Evolutionary conservation across 768 basidiomycete species (phyloP), one percentile per base, ranked within the genome.

Genomic region (Holtermannia corniformis): DNA sequence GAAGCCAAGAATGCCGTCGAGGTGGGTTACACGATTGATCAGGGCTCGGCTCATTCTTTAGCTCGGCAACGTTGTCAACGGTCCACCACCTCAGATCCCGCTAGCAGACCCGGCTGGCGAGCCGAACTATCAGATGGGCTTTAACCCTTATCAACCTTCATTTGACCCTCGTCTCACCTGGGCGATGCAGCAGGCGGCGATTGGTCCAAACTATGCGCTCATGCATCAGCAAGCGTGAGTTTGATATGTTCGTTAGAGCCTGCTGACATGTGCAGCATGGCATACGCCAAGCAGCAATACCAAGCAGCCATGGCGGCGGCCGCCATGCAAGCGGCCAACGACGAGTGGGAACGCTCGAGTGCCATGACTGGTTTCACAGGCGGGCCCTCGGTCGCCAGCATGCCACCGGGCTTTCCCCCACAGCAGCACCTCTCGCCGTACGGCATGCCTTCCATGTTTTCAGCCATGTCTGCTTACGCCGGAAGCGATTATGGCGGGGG

Each of bases 221-320:
- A 87, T 86, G 16, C 88, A 91, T 68, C 87, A 90, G 67, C 86
- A 87, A 53, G 88, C 88, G 57, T 58, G 42, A 54, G 57, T 58
- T 12, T 22, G 5, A 11, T n/a, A n/a, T n/a, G 3, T 19, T 27
- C 1, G 11, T n/a, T n/a, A n/a, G 32, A 7, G 32, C 32, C 7
- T 7, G 4, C 41, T 41, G 20, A 10, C 14, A 20, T 42, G 21
- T 16, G 10, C 32, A 58, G 57, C 2, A 86, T 91, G 80, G 75
- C 87, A 74, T 73, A 78, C 51, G 88, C 88, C 49, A 90, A 90
- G 71, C 88, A 90, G 70, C 82, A 87, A 3, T 91, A 87, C 65
- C 88, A 90, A 71, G 81, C 85, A 76, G 85, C 88, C 2, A 84
- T 91, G 41, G 88, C 88, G 4, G 88, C 88, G 70, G 88, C 90